Conservation (phyloP, 805 yeast genomes). For the Wickerhamiella galacta region DNA sequence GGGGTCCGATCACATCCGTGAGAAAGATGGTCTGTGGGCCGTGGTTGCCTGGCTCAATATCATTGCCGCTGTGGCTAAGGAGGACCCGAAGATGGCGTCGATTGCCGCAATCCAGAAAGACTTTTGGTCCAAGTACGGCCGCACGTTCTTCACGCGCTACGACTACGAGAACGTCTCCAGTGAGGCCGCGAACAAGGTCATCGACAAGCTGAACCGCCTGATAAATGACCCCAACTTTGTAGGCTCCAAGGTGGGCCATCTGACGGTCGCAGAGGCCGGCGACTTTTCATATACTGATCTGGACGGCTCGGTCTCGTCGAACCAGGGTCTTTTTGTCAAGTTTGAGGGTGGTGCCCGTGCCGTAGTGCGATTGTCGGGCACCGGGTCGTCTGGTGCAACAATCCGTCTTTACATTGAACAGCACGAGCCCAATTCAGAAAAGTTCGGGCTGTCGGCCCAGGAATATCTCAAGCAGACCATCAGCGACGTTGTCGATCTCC, state of each 20-base stretch:
- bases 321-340: slow-evolving; percentile 82
- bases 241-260: slow-evolving; percentile 38
- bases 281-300: slow-evolving; percentile 87
- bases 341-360: slow-evolving; percentile 69
- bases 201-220: slow-evolving; percentile 32
- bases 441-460: slow-evolving; percentile 38
- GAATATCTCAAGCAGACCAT: slow-evolving; percentile 52
- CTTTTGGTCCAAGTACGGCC: slow-evolving; percentile 86
- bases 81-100: slow-evolving; percentile 45
- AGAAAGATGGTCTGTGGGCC: slow-evolving; percentile 97
- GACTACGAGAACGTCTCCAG: slow-evolving; percentile 74
- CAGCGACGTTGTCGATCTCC: slow-evolving; percentile 42
- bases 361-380: slow-evolving; percentile 84
- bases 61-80: slow-evolving; percentile 59
- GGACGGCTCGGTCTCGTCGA: slow-evolving; percentile 74
- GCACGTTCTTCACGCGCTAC: slow-evolving; percentile 93
- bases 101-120: slow-evolving; percentile 64
- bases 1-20: slow-evolving; percentile 93
- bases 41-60: slow-evolving; percentile 93
- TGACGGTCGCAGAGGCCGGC: slow-evolving; percentile 55
- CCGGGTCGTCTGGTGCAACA: slow-evolving; percentile 96
- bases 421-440: slow-evolving; percentile 44
- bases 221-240: slow-evolving; percentile 28
- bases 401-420: slow-evolving; percentile 82
- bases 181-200: slow-evolving; percentile 58